phyloP scores from a whole-genome alignment of 176 grass and related monocot genomes.

The Tillandsia fasciculata region DNA sequence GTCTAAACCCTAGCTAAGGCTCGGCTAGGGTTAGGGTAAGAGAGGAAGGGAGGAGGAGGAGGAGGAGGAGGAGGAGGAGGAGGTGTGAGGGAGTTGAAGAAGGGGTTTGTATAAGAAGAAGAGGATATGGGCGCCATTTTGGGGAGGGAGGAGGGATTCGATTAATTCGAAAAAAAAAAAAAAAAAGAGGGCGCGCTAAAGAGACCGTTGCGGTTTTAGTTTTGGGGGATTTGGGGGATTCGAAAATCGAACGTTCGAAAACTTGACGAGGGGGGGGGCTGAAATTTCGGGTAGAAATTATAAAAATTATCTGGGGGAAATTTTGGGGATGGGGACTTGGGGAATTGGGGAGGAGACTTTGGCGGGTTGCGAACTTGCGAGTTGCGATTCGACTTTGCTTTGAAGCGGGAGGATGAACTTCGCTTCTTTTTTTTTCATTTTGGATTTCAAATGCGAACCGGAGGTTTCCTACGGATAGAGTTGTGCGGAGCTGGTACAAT shows the following conservation, averaged over 20 bases:
- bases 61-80: slow-evolving; percentile 7
- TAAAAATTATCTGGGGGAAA: too few species aligned
- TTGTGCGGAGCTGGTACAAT: too few species aligned
- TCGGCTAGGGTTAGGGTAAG: slow-evolving; percentile 7
- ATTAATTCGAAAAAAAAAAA: neutral
- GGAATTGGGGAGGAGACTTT: too few species aligned
- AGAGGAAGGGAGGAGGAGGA: slow-evolving; percentile 2
- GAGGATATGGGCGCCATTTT: slow-evolving; percentile 31
- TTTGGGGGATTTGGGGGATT: neutral
- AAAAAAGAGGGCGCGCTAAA: neutral
- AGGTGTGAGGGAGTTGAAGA: neutral
- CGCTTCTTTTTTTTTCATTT: too few species aligned
- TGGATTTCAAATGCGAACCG: too few species aligned
- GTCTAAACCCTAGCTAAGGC: slow-evolving; percentile 9
- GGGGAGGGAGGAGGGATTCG: neutral
- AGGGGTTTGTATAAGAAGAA: slow-evolving; percentile 9
- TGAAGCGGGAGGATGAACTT: too few species aligned
- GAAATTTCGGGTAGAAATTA: too few species aligned
- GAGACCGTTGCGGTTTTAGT: neutral
- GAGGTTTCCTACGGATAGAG: too few species aligned
- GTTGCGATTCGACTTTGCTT: too few species aligned
- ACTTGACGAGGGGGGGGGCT: neutral
- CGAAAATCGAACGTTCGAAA: neutral
- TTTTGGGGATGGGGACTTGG: too few species aligned
- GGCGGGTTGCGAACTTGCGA: too few species aligned